Percentiles rank a stretch among this genome's conserved stretches.
These are phyloP conservation scores for Saksenaea oblongispora DNA, from an alignment of 371 early-diverging fungal genomes.

Conservation along the genomic window DNA sequence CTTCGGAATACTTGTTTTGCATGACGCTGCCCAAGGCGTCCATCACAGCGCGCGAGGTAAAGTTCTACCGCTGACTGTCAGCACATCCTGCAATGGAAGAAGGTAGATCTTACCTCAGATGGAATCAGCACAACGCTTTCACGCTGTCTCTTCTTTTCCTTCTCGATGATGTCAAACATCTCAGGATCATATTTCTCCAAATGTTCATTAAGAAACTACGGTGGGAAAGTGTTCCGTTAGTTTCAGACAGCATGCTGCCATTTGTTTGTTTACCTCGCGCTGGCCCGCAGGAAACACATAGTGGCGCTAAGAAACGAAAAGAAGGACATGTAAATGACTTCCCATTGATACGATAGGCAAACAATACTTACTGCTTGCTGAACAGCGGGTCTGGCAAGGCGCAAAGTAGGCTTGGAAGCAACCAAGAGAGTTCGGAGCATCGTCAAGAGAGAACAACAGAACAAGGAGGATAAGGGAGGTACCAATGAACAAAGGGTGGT, in stretches of 20 bases:
- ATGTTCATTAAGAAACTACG: slow-evolving; percentile 66
- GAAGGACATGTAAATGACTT: background rate
- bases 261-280: slow-evolving; percentile 45
- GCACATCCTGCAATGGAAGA: background rate
- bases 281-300: slow-evolving; percentile 68
- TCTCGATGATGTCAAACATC: slow-evolving; percentile 92
- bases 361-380: slow-evolving; percentile 25
- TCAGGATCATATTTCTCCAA: slow-evolving; percentile 87
- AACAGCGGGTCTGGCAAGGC: slow-evolving; percentile 26
- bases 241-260: background rate
- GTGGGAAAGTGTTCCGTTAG: background rate
- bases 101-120: slow-evolving; percentile 73
- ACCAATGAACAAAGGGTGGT: slow-evolving; percentile 7
- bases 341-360: background rate
- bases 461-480: slow-evolving; percentile 10
- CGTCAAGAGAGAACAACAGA: slow-evolving; percentile 15
- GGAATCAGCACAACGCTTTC: slow-evolving; percentile 95
- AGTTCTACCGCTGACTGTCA: slow-evolving; percentile 75
- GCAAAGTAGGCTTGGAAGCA: slow-evolving; percentile 22
- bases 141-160: slow-evolving; percentile 96
- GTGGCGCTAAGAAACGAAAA: slow-evolving; percentile 39
- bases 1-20: slow-evolving; percentile 99
- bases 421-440: slow-evolving; percentile 43
- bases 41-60: slow-evolving; percentile 96
- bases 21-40: slow-evolving; percentile 96